Percentiles rank a stretch among this genome's conserved stretches.
Conservation (phyloP, 129 eudicot genomes). For the Tanacetum coccineum region DNA sequence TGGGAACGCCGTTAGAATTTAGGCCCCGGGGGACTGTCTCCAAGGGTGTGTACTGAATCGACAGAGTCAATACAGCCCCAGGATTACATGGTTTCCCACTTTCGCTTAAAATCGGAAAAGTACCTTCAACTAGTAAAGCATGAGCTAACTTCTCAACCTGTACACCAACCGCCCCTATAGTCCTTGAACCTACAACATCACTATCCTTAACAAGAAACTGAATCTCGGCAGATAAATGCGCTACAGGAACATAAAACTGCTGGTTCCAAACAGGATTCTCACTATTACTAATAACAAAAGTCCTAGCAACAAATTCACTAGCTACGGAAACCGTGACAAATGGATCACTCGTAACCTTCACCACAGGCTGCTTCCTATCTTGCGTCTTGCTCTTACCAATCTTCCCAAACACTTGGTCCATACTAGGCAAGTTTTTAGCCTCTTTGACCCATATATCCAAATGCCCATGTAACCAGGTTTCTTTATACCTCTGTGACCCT, state of each 20-base stretch:
- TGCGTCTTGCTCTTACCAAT: slow-evolving; percentile 27
- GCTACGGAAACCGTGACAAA: slow-evolving; percentile 40
- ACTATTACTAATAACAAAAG: slow-evolving; percentile 33
- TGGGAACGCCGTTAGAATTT: slow-evolving; percentile 27
- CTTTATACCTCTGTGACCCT: slow-evolving; percentile 39
- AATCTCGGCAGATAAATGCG: slow-evolving; percentile 34
- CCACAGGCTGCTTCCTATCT: slow-evolving; percentile 34
- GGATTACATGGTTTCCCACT: slow-evolving; percentile 31
- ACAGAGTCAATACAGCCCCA: slow-evolving; percentile 33
- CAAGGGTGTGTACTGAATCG: slow-evolving; percentile 37
- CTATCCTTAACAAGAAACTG: slow-evolving; percentile 40
- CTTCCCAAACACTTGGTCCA: slow-evolving; percentile 37
- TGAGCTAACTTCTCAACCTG: slow-evolving; percentile 35
- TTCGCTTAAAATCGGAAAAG: slow-evolving; percentile 31
- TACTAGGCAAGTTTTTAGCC: slow-evolving; percentile 40
- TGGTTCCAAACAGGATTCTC: slow-evolving; percentile 51
- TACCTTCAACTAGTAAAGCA: slow-evolving; percentile 26
- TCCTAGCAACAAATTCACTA: slow-evolving; percentile 39
- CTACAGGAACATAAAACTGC: slow-evolving; percentile 40
- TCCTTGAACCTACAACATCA: slow-evolving; percentile 37
- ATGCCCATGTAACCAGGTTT: slow-evolving; percentile 36
- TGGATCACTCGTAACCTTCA: slow-evolving; percentile 39
- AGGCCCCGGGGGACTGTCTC: slow-evolving; percentile 18
- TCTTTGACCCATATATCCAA: slow-evolving; percentile 44
- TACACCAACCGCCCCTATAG: slow-evolving; percentile 39